These are phyloP conservation scores for Phytophthora meadii DNA, from an alignment of 352 stramenopile species.

Conservation along the genomic window DNA sequence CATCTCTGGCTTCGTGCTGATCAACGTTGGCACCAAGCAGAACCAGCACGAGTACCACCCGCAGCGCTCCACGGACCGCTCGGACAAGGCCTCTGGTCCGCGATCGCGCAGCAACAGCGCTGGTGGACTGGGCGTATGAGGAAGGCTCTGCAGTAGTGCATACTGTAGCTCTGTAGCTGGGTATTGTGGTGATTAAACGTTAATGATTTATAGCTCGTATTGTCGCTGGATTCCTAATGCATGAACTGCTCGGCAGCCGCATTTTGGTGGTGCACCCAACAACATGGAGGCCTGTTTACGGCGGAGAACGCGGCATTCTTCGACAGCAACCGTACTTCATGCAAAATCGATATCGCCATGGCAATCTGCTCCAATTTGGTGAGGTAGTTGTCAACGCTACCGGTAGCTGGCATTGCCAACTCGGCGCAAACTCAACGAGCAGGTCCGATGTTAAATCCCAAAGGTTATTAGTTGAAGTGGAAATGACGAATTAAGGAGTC, in stretches of 20 bases:
- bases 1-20: slow-evolving; percentile 76
- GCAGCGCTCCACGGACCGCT: slow-evolving; percentile 40
- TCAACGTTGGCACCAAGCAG: slow-evolving; percentile 70
- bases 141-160: not conserved
- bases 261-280: not conserved
- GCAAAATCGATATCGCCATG: too few species aligned
- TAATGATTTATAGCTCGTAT: slow-evolving; percentile 3
- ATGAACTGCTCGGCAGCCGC: not conserved
- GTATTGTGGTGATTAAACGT: slow-evolving; percentile 10
- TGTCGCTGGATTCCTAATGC: not conserved
- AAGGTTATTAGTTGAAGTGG: slow-evolving; percentile 5
- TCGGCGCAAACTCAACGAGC: not conserved
- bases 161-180: slow-evolving; percentile 2
- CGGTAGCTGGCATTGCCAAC: too few species aligned
- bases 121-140: slow-evolving; percentile 16
- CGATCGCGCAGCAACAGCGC: slow-evolving; percentile 22
- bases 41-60: slow-evolving; percentile 68
- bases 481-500: not conserved
- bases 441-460: slow-evolving; percentile 2
- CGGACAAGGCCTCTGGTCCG: slow-evolving; percentile 13
- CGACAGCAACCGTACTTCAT: too few species aligned
- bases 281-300: too few species aligned
- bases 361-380: too few species aligned
- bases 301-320: too few species aligned
- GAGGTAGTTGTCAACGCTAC: too few species aligned